Evolutionary conservation across 208 protist genomes (phyloP).

Genomic region (Crithidia thermophila): DNA sequence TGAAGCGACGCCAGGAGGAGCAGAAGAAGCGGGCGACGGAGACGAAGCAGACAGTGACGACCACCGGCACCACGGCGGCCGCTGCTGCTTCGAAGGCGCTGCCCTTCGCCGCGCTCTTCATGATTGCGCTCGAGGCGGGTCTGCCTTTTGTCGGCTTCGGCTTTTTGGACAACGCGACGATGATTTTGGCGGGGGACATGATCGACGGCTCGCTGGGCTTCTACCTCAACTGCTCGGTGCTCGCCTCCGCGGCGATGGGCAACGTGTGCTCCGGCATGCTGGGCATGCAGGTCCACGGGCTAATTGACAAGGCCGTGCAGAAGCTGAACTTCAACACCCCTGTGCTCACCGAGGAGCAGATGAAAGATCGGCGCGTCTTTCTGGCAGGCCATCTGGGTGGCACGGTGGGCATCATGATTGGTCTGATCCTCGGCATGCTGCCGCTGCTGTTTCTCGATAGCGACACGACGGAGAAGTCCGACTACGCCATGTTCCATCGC

Average conservation of each 20-base stretch:
- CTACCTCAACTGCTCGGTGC: conserved; percentile 91
- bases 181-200: conserved; percentile 91
- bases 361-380: conserved; percentile 83
- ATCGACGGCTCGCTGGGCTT: conserved; percentile 87
- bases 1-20: conserved; percentile 66
- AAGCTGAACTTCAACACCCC: conserved; percentile 74
- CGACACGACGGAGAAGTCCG: conserved; percentile 74
- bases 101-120: conserved; percentile 55
- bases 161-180: conserved; percentile 90
- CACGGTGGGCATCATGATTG: conserved; percentile 87
- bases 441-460: conserved; percentile 76
- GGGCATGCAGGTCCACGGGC: conserved; percentile 91
- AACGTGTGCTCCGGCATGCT: conserved; percentile 89
- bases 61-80: neutral
- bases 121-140: conserved; percentile 80
- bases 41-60: conserved; percentile 3
- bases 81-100: conserved; percentile 31
- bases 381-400: conserved; percentile 89
- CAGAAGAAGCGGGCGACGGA: conserved; percentile 34
- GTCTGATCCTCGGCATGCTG: conserved; percentile 87
- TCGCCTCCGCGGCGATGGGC: conserved; percentile 91
- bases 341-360: conserved; percentile 83
- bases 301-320: conserved; percentile 89
- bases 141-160: conserved; percentile 93
- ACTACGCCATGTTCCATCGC: conserved; percentile 78